Evolutionary conservation across 2,329 filamentous ascomycete species (phyloP).

Genomic region (Pseudogymnoascus sp.): DNA sequence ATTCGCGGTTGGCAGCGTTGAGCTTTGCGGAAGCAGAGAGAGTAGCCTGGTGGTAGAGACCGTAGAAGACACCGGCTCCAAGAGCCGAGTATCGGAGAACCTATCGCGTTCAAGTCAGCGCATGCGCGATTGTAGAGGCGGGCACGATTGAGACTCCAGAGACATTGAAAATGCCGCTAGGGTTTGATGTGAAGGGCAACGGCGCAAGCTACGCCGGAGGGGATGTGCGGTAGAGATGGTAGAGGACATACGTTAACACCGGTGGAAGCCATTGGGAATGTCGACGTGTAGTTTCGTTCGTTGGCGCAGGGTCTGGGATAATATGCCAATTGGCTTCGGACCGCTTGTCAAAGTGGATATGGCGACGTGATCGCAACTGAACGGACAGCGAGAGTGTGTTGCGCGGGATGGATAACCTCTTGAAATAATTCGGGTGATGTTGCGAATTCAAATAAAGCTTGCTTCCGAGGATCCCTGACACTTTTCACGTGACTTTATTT

Average conservation of each 20-base stretch:
- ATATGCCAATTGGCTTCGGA: slow-evolving; percentile 8
- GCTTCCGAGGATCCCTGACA: slow-evolving; percentile 8
- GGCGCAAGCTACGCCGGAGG: not conserved
- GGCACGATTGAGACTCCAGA: not conserved
- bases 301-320: not conserved
- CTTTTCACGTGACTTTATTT: slow-evolving; percentile 5
- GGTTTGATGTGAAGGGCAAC: not conserved
- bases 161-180: not conserved
- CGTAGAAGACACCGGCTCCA: slow-evolving; percentile 86
- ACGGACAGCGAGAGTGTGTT: not conserved
- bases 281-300: slow-evolving; percentile 7
- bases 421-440: slow-evolving; percentile 10
- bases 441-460: slow-evolving; percentile 9
- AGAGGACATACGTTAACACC: slow-evolving; percentile 42
- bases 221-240: slow-evolving; percentile 11
- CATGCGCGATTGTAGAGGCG: not conserved
- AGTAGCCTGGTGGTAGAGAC: slow-evolving; percentile 82
- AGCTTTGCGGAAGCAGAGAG: slow-evolving; percentile 65
- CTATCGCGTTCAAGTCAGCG: slow-evolving; percentile 38
- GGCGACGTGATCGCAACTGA: slow-evolving; percentile 5
- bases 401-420: slow-evolving; percentile 7
- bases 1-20: slow-evolving; percentile 68
- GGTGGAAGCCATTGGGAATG: slow-evolving; percentile 32
- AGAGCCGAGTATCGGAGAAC: slow-evolving; percentile 96
- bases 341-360: not conserved